A percentile compares a stretch with the other conserved stretches of the same genome.
These are phyloP conservation scores for Thermomucor indicae-seudaticae DNA, from an alignment of 371 early-diverging fungal genomes.

Conservation along the genomic window DNA sequence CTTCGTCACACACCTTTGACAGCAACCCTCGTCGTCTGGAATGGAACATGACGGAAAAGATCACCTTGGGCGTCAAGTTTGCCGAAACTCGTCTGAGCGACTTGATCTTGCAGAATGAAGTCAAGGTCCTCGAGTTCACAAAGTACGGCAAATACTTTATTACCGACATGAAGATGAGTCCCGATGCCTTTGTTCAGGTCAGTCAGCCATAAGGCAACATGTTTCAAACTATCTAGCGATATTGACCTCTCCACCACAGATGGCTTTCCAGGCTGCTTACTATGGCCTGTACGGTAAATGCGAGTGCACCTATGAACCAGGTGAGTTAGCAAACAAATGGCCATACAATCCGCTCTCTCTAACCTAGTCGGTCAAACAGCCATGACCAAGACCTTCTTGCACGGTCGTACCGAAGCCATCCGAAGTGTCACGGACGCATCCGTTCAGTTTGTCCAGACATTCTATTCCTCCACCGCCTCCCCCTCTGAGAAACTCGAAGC, in stretches of 20 bases:
- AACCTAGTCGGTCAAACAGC: constrained; percentile 26
- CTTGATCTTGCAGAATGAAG: constrained; percentile 59
- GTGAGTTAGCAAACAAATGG: too few relatives aligned
- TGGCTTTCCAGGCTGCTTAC: constrained; percentile 92
- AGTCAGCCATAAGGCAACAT: neutral
- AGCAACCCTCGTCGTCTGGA: constrained; percentile 49
- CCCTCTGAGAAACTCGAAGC: constrained; percentile 44
- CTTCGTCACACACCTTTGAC: constrained; percentile 22
- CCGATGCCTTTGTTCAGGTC: constrained; percentile 75
- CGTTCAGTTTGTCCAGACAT: constrained; percentile 71
- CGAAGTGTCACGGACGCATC: constrained; percentile 72
- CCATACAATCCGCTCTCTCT: neutral
- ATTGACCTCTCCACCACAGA: constrained; percentile 33
- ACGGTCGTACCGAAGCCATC: constrained; percentile 89
- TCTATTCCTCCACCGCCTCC: constrained; percentile 48
- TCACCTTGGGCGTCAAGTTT: constrained; percentile 46
- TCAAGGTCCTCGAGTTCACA: constrained; percentile 59
- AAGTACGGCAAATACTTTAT: constrained; percentile 71
- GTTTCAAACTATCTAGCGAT: neutral
- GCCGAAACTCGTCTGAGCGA: constrained; percentile 52
- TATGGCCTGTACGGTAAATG: constrained; percentile 76
- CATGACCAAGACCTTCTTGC: constrained; percentile 77
- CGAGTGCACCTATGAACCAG: constrained; percentile 81
- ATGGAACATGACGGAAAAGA: constrained; percentile 46
- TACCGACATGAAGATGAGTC: constrained; percentile 67